Evolutionary conservation across 768 basidiomycete genomes (phyloP).

Genomic region (Boletus eberwhitei): DNA sequence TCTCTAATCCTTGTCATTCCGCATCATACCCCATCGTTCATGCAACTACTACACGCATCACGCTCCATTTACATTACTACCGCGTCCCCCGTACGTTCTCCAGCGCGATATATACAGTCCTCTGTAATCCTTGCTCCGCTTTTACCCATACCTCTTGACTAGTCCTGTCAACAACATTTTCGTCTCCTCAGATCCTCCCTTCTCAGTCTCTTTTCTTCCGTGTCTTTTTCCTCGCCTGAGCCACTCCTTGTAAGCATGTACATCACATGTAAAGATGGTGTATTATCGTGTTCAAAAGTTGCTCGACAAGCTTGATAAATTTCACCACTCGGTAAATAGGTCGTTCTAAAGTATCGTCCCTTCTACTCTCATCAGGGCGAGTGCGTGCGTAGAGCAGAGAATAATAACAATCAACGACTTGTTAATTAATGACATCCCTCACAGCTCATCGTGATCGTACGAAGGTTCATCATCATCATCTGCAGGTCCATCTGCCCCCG

Average conservation of each 20-base stretch:
- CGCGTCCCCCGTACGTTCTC: neutral
- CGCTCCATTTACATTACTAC: slow-evolving; percentile 7
- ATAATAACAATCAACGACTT: slow-evolving; percentile 7
- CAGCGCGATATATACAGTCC: slow-evolving; percentile 10
- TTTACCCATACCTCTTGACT: slow-evolving; percentile 2
- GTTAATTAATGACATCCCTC: slow-evolving; percentile 8
- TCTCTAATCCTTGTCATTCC: neutral
- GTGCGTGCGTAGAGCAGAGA: neutral
- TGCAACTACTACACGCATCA: neutral
- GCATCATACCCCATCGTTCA: slow-evolving; percentile 15
- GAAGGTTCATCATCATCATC: slow-evolving; percentile 43
- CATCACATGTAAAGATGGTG: slow-evolving; percentile 3
- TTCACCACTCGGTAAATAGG: slow-evolving; percentile 3
- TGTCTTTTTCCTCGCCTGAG: too few species aligned
- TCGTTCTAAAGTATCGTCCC: slow-evolving; percentile 16
- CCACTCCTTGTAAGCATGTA: neutral
- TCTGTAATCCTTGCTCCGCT: slow-evolving; percentile 3
- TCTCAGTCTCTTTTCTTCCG: neutral
- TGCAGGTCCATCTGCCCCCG: slow-evolving; percentile 32
- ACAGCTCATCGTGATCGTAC: slow-evolving; percentile 56
- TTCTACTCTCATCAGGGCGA: neutral
- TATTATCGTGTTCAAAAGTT: neutral
- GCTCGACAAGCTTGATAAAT: too few species aligned
- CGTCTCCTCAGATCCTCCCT: neutral
- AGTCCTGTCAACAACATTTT: neutral